Percentiles rank a stretch among this genome's conserved stretches.
These are phyloP conservation scores for Exophiala spinifera DNA, from an alignment of 2,329 filamentous ascomycete species.

Conservation along the genomic window DNA sequence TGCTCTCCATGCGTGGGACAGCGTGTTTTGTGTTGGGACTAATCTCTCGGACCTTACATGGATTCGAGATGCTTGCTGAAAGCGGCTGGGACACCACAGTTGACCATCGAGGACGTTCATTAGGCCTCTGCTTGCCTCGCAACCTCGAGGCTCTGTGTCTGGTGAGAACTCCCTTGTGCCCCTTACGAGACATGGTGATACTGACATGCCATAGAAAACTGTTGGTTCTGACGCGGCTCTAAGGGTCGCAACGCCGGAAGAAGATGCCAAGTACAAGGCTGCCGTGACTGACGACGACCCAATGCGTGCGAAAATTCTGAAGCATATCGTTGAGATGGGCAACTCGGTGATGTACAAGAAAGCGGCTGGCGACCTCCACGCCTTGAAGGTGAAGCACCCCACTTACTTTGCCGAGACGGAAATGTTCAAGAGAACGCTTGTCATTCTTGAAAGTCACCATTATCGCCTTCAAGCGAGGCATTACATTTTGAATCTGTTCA, in stretches of 20 bases:
- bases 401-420: constrained; percentile 70
- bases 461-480: constrained; percentile 83
- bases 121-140: constrained; percentile 83
- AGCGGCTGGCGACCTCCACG: constrained; percentile 73
- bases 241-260: constrained; percentile 42
- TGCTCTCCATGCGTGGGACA: constrained; percentile 90
- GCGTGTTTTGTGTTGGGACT: constrained; percentile 94
- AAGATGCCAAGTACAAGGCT: constrained; percentile 53
- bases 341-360: constrained; percentile 92
- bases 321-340: constrained; percentile 80
- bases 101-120: constrained; percentile 73
- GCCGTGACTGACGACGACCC: constrained; percentile 61
- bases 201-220: constrained; percentile 19
- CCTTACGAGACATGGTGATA: not conserved
- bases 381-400: constrained; percentile 69
- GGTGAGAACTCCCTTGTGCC: constrained; percentile 29
- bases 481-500: constrained; percentile 90
- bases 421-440: constrained; percentile 82
- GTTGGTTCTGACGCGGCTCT: constrained; percentile 30
- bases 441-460: constrained; percentile 81
- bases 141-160: constrained; percentile 76
- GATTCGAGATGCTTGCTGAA: constrained; percentile 84
- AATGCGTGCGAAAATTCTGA: constrained; percentile 70
- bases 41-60: constrained; percentile 87
- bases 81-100: constrained; percentile 91